Evolutionary conservation across 202 grass and related monocot species (phyloP).

Genomic region (Brachypodium distachyon): DNA sequence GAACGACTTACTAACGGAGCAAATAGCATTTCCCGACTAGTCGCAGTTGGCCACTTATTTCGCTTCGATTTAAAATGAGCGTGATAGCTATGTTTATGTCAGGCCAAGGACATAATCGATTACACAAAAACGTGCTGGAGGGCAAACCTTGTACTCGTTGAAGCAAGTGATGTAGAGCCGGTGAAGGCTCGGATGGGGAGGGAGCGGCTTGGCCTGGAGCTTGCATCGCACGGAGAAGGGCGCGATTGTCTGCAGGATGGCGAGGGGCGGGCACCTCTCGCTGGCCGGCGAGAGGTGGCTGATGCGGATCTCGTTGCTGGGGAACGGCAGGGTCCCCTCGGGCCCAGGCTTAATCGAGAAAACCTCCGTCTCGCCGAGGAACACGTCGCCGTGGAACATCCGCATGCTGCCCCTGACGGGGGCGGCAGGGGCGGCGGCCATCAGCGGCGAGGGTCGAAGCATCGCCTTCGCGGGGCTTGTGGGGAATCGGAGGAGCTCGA

Average conservation of each 20-base stretch:
- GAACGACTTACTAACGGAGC: not conserved
- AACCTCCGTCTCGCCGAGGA: slow-evolving; percentile 73
- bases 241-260: slow-evolving; percentile 81
- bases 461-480: slow-evolving; percentile 21
- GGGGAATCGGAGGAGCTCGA: slow-evolving; percentile 14
- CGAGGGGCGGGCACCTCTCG: slow-evolving; percentile 80
- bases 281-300: slow-evolving; percentile 70
- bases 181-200: slow-evolving; percentile 44
- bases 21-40: not conserved
- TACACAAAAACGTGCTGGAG: not conserved
- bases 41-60: not conserved
- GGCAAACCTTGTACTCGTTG: slow-evolving; percentile 61
- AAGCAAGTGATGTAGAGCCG: slow-evolving; percentile 72
- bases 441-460: slow-evolving; percentile 16
- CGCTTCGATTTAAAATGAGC: slow-evolving; percentile 15
- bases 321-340: slow-evolving; percentile 40
- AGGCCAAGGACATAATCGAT: not conserved
- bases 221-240: slow-evolving; percentile 91
- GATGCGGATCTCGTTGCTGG: slow-evolving; percentile 86
- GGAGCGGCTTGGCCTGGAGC: slow-evolving; percentile 53
- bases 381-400: slow-evolving; percentile 77
- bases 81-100: not conserved
- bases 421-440: not conserved
- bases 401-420: slow-evolving; percentile 37
- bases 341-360: slow-evolving; percentile 36